Conservation (phyloP, 331 rosid genomes). For the Ulmus americana region DNA sequence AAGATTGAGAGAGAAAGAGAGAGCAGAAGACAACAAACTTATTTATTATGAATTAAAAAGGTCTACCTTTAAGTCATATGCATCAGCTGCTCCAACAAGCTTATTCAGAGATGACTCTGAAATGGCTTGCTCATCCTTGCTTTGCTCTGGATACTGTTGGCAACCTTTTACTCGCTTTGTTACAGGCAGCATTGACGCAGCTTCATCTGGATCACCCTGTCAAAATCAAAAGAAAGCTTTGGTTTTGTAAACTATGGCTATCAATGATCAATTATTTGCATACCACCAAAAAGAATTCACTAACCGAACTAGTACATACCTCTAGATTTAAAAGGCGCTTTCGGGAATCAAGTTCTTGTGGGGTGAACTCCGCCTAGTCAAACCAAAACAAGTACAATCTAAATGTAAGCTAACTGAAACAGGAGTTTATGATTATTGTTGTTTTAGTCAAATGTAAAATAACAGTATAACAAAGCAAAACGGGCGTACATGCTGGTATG, state of each 20-base stretch:
- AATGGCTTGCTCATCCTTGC: slow-evolving; percentile 55
- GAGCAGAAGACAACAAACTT: not conserved
- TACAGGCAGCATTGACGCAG: slow-evolving; percentile 39
- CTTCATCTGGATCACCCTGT: slow-evolving; percentile 54
- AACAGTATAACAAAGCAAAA: not conserved
- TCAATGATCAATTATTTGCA: not conserved
- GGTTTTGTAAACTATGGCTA: not conserved
- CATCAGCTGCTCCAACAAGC: slow-evolving; percentile 66
- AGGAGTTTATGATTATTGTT: not conserved
- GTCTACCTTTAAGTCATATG: slow-evolving; percentile 62
- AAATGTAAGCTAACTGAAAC: not conserved
- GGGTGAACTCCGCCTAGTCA: slow-evolving; percentile 72
- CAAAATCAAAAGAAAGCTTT: slow-evolving; percentile 12
- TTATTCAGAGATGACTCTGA: slow-evolving; percentile 60
- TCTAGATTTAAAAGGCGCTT: slow-evolving; percentile 47
- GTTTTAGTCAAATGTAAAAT: not conserved
- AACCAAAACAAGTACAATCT: slow-evolving; percentile 9
- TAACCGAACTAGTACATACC: slow-evolving; percentile 29
- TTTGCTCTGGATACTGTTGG: slow-evolving; percentile 43
- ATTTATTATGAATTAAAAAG: slow-evolving; percentile 1
- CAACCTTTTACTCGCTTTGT: slow-evolving; percentile 51
- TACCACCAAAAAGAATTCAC: not conserved
- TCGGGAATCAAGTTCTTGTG: slow-evolving; percentile 67
- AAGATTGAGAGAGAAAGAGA: not conserved
- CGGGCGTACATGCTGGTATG: slow-evolving; percentile 47